A percentile compares a stretch with the other conserved stretches of the same genome.
phyloP scores from a whole-genome alignment of 176 grass and related monocot species.

The Triticum timopheevii region DNA sequence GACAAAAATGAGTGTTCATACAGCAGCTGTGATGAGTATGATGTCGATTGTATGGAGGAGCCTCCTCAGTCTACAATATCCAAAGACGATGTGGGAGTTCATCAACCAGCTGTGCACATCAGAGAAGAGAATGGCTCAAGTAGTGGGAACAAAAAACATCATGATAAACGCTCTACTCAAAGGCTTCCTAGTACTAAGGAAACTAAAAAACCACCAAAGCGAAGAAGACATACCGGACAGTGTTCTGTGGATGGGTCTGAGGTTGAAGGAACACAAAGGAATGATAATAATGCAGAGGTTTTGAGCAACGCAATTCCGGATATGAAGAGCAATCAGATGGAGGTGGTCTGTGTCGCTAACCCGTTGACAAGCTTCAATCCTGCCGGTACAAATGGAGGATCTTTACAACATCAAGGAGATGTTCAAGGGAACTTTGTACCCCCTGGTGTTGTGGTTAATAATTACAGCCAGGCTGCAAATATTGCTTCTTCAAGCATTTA shows the following conservation, averaged over 20 bases:
- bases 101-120: slow-evolving; percentile 30
- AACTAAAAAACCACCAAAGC: not conserved
- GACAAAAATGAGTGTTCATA: slow-evolving; percentile 48
- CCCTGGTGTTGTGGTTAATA: slow-evolving; percentile 30
- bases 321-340: slow-evolving; percentile 31
- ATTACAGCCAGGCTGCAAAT: slow-evolving; percentile 36
- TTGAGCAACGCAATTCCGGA: slow-evolving; percentile 26
- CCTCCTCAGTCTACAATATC: slow-evolving; percentile 47
- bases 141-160: not conserved
- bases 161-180: slow-evolving; percentile 21
- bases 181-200: slow-evolving; percentile 18
- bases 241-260: slow-evolving; percentile 26
- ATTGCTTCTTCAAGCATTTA: slow-evolving; percentile 48
- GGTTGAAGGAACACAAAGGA: slow-evolving; percentile 34
- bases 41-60: slow-evolving; percentile 53
- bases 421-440: slow-evolving; percentile 32
- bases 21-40: slow-evolving; percentile 65
- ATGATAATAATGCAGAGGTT: slow-evolving; percentile 17
- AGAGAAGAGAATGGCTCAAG: slow-evolving; percentile 1
- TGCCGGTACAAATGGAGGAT: slow-evolving; percentile 2
- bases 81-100: slow-evolving; percentile 45
- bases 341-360: slow-evolving; percentile 11
- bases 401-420: slow-evolving; percentile 34
- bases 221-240: not conserved
- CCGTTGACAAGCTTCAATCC: slow-evolving; percentile 19